phyloP scores from a whole-genome alignment of 345 rosid species.

The Carallia brachiata region DNA sequence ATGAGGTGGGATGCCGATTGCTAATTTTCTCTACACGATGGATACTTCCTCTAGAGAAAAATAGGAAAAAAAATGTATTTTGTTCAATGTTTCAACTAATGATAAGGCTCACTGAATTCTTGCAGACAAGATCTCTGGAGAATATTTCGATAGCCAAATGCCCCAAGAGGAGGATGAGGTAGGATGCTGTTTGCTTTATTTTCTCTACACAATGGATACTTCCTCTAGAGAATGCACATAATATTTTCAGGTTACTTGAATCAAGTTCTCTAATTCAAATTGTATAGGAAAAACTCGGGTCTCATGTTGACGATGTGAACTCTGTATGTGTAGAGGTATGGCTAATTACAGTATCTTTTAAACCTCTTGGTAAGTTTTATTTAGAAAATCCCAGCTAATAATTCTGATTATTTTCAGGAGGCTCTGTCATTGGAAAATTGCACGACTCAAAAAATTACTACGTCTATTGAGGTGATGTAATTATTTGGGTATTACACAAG shows the following conservation, averaged over 20 bases:
- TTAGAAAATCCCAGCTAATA: neutral
- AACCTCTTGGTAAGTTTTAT: neutral
- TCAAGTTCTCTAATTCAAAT: neutral
- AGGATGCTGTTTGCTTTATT: neutral
- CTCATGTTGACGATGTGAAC: too few species aligned
- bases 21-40: neutral
- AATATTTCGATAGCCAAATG: constrained; percentile 21
- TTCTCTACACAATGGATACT: neutral
- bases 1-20: neutral
- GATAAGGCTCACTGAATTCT: neutral
- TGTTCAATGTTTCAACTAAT: too few species aligned
- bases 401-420: neutral
- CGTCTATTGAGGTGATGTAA: neutral
- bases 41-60: neutral
- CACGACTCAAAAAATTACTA: neutral
- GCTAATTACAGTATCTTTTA: neutral
- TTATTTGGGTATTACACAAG: neutral
- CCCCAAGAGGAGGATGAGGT: neutral
- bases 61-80: too few species aligned
- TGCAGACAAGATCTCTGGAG: constrained; percentile 39
- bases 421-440: neutral
- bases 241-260: neutral
- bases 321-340: too few species aligned
- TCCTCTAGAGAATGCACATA: neutral
- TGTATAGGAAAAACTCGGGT: neutral